Conservation (phyloP, 495 filamentous ascomycete species). For the Neurospora sp. region DNA sequence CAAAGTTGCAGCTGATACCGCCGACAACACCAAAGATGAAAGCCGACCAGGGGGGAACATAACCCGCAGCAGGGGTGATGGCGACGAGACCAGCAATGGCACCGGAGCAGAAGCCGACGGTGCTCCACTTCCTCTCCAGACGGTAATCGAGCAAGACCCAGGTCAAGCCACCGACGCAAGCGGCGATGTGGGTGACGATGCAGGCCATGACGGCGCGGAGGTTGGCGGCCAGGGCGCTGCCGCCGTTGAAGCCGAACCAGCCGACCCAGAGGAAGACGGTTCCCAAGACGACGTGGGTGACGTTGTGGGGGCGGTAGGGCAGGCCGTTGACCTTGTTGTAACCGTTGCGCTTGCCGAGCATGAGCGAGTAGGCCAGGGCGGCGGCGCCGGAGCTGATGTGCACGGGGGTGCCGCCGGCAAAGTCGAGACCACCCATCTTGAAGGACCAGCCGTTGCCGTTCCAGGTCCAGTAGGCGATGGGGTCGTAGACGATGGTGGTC, state of each 20-base stretch:
- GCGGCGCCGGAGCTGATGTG: constrained; percentile 89
- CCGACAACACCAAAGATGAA: constrained; percentile 84
- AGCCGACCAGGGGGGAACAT: constrained; percentile 83
- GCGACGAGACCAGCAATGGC: constrained; percentile 88
- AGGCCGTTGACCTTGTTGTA: constrained; percentile 75
- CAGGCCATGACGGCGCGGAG: constrained; percentile 74
- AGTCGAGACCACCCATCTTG: constrained; percentile 81
- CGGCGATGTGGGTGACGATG: constrained; percentile 62
- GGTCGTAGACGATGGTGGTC: constrained; percentile 89
- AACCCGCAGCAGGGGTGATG: constrained; percentile 88
- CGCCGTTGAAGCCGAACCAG: constrained; percentile 98
- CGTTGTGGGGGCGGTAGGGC: constrained; percentile 96
- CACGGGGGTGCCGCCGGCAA: constrained; percentile 91
- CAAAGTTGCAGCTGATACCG: constrained; percentile 83
- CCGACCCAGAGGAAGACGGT: constrained; percentile 99
- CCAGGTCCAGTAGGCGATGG: constrained; percentile 98
- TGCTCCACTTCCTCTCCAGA: constrained; percentile 92
- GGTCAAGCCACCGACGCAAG: constrained; percentile 82
- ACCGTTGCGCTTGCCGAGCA: constrained; percentile 82
- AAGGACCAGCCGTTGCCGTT: constrained; percentile 79
- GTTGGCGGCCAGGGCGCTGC: constrained; percentile 82
- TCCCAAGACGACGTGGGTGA: constrained; percentile 91
- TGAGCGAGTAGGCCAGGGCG: constrained; percentile 81
- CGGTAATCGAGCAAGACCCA: constrained; percentile 96
- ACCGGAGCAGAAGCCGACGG: constrained; percentile 95